A percentile compares a stretch with the other conserved stretches of the same genome.
Conservation (phyloP, 116 monocot species). For the Cymodocea nodosa region DNA sequence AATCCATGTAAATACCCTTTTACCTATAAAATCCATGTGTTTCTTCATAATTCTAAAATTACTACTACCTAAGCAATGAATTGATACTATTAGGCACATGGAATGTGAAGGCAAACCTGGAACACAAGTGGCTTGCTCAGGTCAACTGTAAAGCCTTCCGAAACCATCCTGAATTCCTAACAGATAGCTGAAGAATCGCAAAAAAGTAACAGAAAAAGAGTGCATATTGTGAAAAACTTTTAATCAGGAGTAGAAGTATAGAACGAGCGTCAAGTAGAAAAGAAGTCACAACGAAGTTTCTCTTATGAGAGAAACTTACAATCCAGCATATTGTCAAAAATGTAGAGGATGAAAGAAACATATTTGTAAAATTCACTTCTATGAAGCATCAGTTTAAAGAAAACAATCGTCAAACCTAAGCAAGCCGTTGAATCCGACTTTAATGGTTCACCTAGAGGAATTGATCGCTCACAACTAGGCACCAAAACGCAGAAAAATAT, state of each 20-base stretch:
- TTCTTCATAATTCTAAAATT: not conserved
- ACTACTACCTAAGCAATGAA: not conserved
- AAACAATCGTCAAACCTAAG: too few species aligned
- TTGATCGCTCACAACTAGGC: too few species aligned
- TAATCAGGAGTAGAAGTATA: not conserved
- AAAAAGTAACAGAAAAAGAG: not conserved
- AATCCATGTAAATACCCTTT: not conserved
- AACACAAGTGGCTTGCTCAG: constrained; percentile 89
- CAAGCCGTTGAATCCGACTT: too few species aligned
- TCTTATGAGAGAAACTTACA: too few species aligned
- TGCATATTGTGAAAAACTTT: not conserved
- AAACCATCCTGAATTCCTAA: constrained; percentile 44
- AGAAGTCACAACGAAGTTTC: not conserved
- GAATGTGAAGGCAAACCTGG: constrained; percentile 40
- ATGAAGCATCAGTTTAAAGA: too few species aligned
- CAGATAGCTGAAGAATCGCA: not conserved
- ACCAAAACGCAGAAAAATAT: too few species aligned
- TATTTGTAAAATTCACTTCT: too few species aligned
- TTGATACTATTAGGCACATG: not conserved
- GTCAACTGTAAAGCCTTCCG: constrained; percentile 67
- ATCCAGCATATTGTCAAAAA: too few species aligned
- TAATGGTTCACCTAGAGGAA: too few species aligned
- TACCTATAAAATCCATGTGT: not conserved
- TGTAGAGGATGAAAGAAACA: too few species aligned
- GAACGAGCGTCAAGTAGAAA: not conserved